Base-by-base conservation (phyloP, 2,329 filamentous ascomycete species). In the Neofusicoccum umdonicola region DNA sequence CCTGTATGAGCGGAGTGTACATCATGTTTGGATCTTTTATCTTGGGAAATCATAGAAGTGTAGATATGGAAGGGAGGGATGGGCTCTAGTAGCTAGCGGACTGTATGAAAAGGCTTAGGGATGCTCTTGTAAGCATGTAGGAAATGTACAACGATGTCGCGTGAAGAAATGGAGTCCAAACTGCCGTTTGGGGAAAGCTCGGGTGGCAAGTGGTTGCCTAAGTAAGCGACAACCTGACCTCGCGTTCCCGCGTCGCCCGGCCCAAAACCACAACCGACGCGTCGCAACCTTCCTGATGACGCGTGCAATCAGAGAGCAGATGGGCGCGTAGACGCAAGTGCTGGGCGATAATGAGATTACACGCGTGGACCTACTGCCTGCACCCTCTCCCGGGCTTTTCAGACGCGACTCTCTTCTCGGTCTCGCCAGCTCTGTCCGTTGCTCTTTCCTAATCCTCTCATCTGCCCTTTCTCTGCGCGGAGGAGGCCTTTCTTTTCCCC, bases 111-210 rank as follows among this genome's bases (percentile, higher is more conserved):
- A 13, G 2, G 17, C 19, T 19, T 31, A 2, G n/a, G 15, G 9
- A 7, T 31, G 27, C 27, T 9, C 8, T 4, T 60, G 56, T 35
- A 37, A n/a, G 12, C 17, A 47, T 47, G 41, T 27, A 35, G 31
- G 13, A 45, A 47, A n/a, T 47, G 39, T 57, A 45, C 22, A 35
- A 35, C 34, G 56, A 44, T 17, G 52, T 27, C 22, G 22, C 19
- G 6, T 15, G 19, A 17, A 27, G 37, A 41, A 22, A n/a, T 45
- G 42, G 9, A 15, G 42, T 60, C 47, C 27, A 60, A 58, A 37
- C n/a, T 60, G 56, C 42, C 42, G 27, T 35, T 47, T 60, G 56
- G 56, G 56, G 56, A 60, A 60, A 60, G 41, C 42, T 58, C 42
- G 31, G 56, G 56, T 34, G 42, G 54, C 41, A 45, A 45, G 54